Base-by-base conservation (phyloP, 208 protist genomes). In the Borovskyia barvae region DNA sequence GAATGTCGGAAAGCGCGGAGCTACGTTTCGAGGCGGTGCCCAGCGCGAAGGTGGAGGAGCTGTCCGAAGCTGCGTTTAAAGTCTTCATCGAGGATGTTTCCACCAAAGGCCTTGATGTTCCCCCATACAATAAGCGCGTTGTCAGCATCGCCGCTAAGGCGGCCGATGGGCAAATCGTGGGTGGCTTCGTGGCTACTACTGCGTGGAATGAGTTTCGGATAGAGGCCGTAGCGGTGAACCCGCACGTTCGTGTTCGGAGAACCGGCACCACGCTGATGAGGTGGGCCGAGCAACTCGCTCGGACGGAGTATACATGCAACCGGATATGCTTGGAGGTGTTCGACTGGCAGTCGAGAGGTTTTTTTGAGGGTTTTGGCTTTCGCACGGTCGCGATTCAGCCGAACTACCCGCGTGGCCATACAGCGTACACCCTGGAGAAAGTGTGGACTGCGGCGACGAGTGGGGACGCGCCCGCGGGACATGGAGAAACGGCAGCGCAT, bases 401-500 rank as follows among this genome's bases (percentile, higher is more conserved):
- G 19, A 22, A 72, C 46, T 49, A 58, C 49, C 53, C 70, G 3
- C 41, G 39, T 29, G 47, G 49, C 5, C 57, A 77, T 41, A 25
- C n/a, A 0, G 35, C 42, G 52, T 63, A 63, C 64, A 49, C 60
- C n/a, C 3, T 72, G 30, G 43, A 71, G 53, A 77, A 70, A 36
- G 43, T 64, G 8, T 57, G 58, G 40, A 9, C 30, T 14, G 26
- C 42, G 20, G 50, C 30, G 30, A 52, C 39, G 35, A 47, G 5
- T 1, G 39, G 4, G 19, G 32, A 19, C 7, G 41, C 51, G 14
- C 6, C 41, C 42, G 11, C 43, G 5, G 43, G 39, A 1, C 42
- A 43, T 7, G 33, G 15, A 0, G 20, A 25, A 6, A 28, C 32
- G 2, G 32, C 30, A 9, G 14, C 48, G n/a, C 30, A 39, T 1